Conservation (phyloP, 805 yeast genomes). For the Candida xyloterini region DNA sequence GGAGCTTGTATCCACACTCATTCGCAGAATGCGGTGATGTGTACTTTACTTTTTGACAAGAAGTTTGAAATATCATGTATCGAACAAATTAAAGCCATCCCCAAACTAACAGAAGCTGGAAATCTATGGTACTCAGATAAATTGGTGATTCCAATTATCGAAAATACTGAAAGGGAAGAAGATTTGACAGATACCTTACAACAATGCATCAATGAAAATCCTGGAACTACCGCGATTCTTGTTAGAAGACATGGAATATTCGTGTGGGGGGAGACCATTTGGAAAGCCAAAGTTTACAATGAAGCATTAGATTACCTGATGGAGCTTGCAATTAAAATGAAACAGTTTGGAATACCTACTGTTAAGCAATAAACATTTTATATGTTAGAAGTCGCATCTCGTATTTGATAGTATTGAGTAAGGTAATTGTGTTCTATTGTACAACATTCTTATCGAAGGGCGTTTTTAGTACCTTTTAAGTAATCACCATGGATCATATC, state of each 20-base stretch:
- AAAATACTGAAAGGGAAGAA: constrained; percentile 86
- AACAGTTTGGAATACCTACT: constrained; percentile 60
- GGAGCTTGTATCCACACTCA: constrained; percentile 96
- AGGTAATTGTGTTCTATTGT: constrained; percentile 5
- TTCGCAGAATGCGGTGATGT: constrained; percentile 84
- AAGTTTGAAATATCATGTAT: constrained; percentile 76
- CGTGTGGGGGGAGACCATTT: constrained; percentile 92
- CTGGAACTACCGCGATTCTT: constrained; percentile 78
- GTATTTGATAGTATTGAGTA: neutral
- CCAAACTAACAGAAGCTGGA: constrained; percentile 63
- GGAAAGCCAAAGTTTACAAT: constrained; percentile 91
- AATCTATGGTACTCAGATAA: constrained; percentile 71
- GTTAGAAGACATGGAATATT: constrained; percentile 93
- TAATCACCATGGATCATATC: constrained; percentile 23
- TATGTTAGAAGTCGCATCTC: neutral
- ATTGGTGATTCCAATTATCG: constrained; percentile 83
- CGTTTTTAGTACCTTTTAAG: constrained; percentile 32
- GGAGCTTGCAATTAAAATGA: constrained; percentile 83
- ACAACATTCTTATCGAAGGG: constrained; percentile 21
- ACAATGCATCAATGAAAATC: constrained; percentile 64
- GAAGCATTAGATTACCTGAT: constrained; percentile 90
- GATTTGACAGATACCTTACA: constrained; percentile 67
- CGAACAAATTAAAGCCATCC: constrained; percentile 92
- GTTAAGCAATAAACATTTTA: constrained; percentile 19
- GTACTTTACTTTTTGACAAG: constrained; percentile 62